Base-by-base conservation (phyloP, 2,329 filamentous ascomycete species). In the Colletotrichum sublineola region DNA sequence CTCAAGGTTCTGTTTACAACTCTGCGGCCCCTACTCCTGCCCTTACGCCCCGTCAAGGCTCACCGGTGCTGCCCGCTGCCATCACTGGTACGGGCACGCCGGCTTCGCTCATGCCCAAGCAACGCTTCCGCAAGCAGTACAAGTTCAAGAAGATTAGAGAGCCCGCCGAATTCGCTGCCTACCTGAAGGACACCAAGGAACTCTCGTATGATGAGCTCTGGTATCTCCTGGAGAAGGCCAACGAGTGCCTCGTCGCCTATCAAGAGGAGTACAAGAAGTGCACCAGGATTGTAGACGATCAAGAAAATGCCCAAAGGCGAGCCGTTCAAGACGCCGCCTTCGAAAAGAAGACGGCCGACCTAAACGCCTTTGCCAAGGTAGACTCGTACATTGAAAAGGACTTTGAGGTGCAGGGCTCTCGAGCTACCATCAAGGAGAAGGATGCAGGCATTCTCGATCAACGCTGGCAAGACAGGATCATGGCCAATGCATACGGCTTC, bases 401-500 rank as follows among this genome's bases (percentile, higher is more conserved):
- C 52, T 89, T 89, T 75, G 83, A 85, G 42, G 80, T 90, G 74
- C 88, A 86, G 78, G 88, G 88, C 18, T 86, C 87, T 75, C 84
- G 85, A 61, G 84, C 87, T 1, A 61, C 68, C 1, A 61, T 74
- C 24, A 82, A 84, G 58, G 81, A 82, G 50, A 79, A 80, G 5
- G 79, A 82, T 55, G 76, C 79, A 40, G 85, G 87, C 66, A 84
- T 84, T 0, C 81, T 84, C 33, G 84, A 87, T 55, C 82, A 74
- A 38, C 72, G 74, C 15, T 75, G 72, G 72, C 87, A 92, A 77
- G 89, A 91, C 79, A 84, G 84, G 67, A 83, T 90, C 73, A 88
- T 89, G 85, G 89, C 90, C 9, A 84, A 87, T 73, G 84, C 86
- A 1, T 92, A 91, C 76, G 86, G 87, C 20, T 91, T 91, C 75